Base-by-base conservation (phyloP, 2,329 filamentous ascomycete genomes). In the Nemania sp. region DNA sequence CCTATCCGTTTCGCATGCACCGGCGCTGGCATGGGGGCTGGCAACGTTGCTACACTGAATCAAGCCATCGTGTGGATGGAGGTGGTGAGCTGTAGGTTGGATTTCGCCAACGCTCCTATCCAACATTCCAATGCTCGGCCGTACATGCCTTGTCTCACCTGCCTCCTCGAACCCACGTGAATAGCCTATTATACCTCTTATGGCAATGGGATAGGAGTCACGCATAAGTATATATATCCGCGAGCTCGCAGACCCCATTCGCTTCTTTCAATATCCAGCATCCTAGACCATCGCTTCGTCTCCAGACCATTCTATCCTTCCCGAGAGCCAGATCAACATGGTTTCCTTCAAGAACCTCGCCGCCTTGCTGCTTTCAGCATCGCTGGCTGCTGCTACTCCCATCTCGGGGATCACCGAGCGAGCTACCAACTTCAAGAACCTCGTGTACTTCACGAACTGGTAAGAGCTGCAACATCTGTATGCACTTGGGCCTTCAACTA, bases 371-470 rank as follows among this genome's bases (percentile, higher is more conserved):
- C 69, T 76, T 47, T 71, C 72, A 61, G 72, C 75, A 70, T 73
- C 76, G 8, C 49, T 74, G 43, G 73, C 71, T 22, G 35, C 73
- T 15, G 64, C 73, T 29, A 71, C 67, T 27, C 75, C 75, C 29
- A 66, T 74, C 18, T 57, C 68, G n/a, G 26, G 68, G 38, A 38
- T 75, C 20, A 35, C 72, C 22, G 59, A 75, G 63, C 70, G 73
- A 13, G 74, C 74, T 63, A 41, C 76, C 11, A 72, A 75, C 5
- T 83, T 82, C 67, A 80, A 82, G 67, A 85, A 85, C 71, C 76
- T 81, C 1, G 83, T 82, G 10, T 85, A 84, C 70, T 84, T 84
- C 63, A 80, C 80, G 53, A 87, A 86, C 78, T 86, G 84, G 84
- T 85, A 70, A 61, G 59, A 66, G 77, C 67, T 24, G 11, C 2